A percentile compares a stretch with the other conserved stretches of the same genome.
Evolutionary conservation across 1,284 basidiomycete genomes (phyloP).

Genomic region (Ceratobasidium sp.): DNA sequence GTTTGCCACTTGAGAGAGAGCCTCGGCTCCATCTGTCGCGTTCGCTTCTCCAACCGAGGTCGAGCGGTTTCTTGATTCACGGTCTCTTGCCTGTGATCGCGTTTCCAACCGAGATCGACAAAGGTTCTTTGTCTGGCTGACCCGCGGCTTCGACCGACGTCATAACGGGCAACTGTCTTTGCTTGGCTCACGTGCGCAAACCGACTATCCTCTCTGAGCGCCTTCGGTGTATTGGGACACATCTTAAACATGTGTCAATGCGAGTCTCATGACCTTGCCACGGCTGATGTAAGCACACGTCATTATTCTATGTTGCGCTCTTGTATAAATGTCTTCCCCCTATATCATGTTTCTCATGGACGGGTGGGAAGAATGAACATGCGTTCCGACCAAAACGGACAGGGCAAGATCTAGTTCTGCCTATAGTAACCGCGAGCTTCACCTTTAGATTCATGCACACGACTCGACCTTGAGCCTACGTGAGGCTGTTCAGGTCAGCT

Average conservation of each 20-base stretch:
- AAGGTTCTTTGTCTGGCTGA: background rate
- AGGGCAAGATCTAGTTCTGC: too few relatives aligned
- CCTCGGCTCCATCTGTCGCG: background rate
- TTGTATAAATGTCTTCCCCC: background rate
- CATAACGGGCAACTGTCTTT: background rate
- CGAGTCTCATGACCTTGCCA: slow-evolving; percentile 21
- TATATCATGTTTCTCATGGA: background rate
- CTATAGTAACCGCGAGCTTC: background rate
- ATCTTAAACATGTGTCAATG: background rate
- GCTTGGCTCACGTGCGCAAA: background rate
- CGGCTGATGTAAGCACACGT: slow-evolving; percentile 9
- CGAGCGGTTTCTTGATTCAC: background rate
- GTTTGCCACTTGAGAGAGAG: background rate
- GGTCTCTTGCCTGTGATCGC: too few relatives aligned
- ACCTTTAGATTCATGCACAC: background rate
- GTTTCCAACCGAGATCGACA: background rate
- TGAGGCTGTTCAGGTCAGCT: slow-evolving; percentile 9
- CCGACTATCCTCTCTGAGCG: background rate
- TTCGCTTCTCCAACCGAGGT: background rate
- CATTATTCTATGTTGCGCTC: background rate
- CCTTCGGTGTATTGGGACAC: background rate
- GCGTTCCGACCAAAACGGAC: background rate
- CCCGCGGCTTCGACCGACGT: background rate
- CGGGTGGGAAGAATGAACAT: background rate
- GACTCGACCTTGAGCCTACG: background rate